Conservation (phyloP, 192 early-diverging fungal genomes). For the Thoreauomyces humboldtii region DNA sequence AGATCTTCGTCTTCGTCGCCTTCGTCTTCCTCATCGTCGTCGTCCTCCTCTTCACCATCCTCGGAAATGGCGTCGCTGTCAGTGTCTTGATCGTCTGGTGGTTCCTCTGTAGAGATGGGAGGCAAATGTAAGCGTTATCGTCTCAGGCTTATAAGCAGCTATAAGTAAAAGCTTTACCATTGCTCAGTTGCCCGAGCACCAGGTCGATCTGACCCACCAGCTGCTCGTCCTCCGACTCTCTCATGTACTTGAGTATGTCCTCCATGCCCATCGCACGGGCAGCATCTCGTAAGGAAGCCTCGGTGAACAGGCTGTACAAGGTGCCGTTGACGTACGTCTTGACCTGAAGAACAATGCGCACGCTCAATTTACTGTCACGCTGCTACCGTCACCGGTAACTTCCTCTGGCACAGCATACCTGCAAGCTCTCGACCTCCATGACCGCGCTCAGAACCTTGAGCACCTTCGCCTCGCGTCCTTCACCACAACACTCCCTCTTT, state of each 20-base stretch:
- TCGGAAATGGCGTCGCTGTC: slow-evolving; percentile 32
- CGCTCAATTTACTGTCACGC: neutral
- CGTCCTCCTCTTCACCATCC: slow-evolving; percentile 49
- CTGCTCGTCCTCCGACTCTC: slow-evolving; percentile 31
- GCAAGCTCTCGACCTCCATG: slow-evolving; percentile 42
- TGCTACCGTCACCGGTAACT: neutral
- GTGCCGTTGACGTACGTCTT: slow-evolving; percentile 55
- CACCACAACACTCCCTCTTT: slow-evolving; percentile 6
- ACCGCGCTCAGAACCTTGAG: slow-evolving; percentile 32
- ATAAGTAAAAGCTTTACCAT: neutral
- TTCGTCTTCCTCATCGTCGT: slow-evolving; percentile 41
- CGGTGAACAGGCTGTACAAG: slow-evolving; percentile 45
- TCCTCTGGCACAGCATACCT: slow-evolving; percentile 27
- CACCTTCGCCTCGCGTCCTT: slow-evolving; percentile 6
- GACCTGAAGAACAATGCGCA: slow-evolving; percentile 29
- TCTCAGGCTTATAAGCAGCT: slow-evolving; percentile 8
- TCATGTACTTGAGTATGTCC: slow-evolving; percentile 34
- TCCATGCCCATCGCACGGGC: slow-evolving; percentile 41
- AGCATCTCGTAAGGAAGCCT: slow-evolving; percentile 33
- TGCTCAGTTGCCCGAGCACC: slow-evolving; percentile 39
- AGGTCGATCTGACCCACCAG: slow-evolving; percentile 47
- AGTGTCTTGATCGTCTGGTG: no score
- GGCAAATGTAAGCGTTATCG: neutral
- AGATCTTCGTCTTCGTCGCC: neutral
- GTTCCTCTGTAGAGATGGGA: neutral